Base-by-base conservation (phyloP, 2,329 filamentous ascomycete genomes). In the Hymenoscyphus linearis region DNA sequence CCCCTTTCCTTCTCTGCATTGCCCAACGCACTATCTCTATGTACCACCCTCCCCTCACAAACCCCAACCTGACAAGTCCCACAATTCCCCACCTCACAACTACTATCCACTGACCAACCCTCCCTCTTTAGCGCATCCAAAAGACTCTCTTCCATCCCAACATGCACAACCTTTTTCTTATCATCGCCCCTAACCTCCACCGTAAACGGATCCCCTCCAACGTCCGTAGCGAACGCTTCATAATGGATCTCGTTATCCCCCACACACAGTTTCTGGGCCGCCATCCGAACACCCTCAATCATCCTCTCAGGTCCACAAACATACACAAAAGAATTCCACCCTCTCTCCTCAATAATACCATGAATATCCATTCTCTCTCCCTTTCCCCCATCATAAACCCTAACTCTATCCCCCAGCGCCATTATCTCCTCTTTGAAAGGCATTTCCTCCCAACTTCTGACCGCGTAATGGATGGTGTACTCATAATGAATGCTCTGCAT, bases 301-400 rank as follows among this genome's bases (percentile, higher is more conserved):
- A 88, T 78, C 7, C 80, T 76, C 9, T 69, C 66, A 0, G 85
- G 84, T 0, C 86, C 85, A 69, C 85, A 88, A 26, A 83, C 80
- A 69, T 86, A 88, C 3, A 88, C 72, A 57, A 82, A 80, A 10
- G 80, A 80, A 66, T 83, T 84, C 78, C 79, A 81, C 4, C 76
- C 73, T 57, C 82, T 73, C 0, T 65, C 70, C 1, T 71, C 68
- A 10, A 87, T 70, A 25, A 88, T 77, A 0, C 65, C 59, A 0
- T 61, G 37, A 4, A 88, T 73, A 64, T 85, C 75, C 72, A 88
- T 78, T 12, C 83, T 76, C 65, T 83, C 70, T 4, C 79, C 81
- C 25, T 76, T 71, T 0, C 77, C 73, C 44, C 77, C 77, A 70
- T 82, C 80, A 73, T 88, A 87, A 6, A 86, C 66, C 0, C 72